These are phyloP conservation scores for Phytopythium cucurbitacearum DNA, from an alignment of 352 stramenopile genomes.

Conservation along the genomic window DNA sequence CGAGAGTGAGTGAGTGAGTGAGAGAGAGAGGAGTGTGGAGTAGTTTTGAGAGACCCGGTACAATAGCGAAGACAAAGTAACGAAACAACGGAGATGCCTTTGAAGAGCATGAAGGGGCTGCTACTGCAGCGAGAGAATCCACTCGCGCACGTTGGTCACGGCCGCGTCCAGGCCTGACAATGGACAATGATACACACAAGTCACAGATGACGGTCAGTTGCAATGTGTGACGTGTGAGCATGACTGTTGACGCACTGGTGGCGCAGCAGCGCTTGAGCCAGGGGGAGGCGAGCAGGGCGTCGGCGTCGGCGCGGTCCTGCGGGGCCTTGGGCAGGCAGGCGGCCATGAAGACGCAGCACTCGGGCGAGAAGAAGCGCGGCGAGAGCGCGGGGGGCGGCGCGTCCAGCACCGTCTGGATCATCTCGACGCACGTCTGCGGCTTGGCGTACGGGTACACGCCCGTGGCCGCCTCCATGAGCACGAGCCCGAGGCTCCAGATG, in stretches of 20 bases:
- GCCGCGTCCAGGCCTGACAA: slow-evolving; percentile 23
- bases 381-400: slow-evolving; percentile 63
- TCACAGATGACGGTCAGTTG: too few relatives aligned
- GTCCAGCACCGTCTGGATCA: slow-evolving; percentile 78
- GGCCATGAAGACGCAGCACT: slow-evolving; percentile 70
- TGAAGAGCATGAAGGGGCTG: background rate
- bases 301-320: slow-evolving; percentile 50
- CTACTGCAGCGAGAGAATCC: slow-evolving; percentile 72
- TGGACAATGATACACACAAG: background rate
- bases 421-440: slow-evolving; percentile 78
- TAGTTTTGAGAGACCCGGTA: slow-evolving; percentile 1
- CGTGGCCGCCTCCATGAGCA: slow-evolving; percentile 89
- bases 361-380: slow-evolving; percentile 57
- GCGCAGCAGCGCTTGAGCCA: slow-evolving; percentile 67
- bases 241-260: slow-evolving; percentile 42
- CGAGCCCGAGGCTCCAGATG: slow-evolving; percentile 91
- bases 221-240: background rate
- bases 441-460: slow-evolving; percentile 88
- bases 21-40: slow-evolving; percentile 3
- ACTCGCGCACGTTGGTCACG: slow-evolving; percentile 54
- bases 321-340: slow-evolving; percentile 67
- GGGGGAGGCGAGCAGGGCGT: slow-evolving; percentile 60
- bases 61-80: slow-evolving; percentile 3
- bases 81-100: slow-evolving; percentile 5
- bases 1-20: slow-evolving; percentile 5